Base-by-base conservation (phyloP, 2,329 filamentous ascomycete genomes). In the Intubia oerlemansii region DNA sequence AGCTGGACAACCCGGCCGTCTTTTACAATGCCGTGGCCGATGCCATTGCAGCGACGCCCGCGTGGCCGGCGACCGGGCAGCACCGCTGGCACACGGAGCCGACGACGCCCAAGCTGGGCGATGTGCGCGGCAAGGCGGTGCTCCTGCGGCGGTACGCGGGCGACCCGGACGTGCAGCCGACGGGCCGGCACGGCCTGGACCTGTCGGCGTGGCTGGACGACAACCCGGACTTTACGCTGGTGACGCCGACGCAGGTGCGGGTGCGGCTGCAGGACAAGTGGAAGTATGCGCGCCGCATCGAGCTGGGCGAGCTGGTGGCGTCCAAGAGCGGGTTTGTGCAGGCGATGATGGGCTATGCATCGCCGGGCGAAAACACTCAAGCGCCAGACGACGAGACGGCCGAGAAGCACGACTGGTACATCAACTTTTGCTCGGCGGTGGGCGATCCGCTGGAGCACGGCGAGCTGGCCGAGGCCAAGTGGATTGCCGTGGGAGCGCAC, bases 101-200 rank as follows among this genome's bases (percentile, higher is more conserved):
- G 7, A 53, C 54, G 27, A 62, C 76, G 17, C 70, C 70, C 0
- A 62, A 52, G 0, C 56, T 80, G 2, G 65, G 66, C 32, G 57
- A 67, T 33, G 67, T 57, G 2, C 61, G 74, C 29, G 70, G 72
- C 10, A 75, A 74, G 40, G 63, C 74, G 28, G 61, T 79, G 5
- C 57, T 80, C 4, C 44, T 80, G 24, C 62, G 74, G 9, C 65
- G 74, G 19, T 80, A 42, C 34, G 30, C 29, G 4, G 39, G 74
- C 44, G 53, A 60, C 31, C 44, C 51, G 14, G 33, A 33, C 5
- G 33, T 56, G 4, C 39, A 44, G 18, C 35, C 39, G 5, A 41
- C 42, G 8, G 36, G 37, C n/a, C 36, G 41, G 9, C 43, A 43
- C 8, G 51, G 51, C 1, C 44, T 54, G 11, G 48, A 54, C 34